Evolutionary conservation across 2,329 filamentous ascomycete genomes (phyloP).

Genomic region (Peltaster fructicola): DNA sequence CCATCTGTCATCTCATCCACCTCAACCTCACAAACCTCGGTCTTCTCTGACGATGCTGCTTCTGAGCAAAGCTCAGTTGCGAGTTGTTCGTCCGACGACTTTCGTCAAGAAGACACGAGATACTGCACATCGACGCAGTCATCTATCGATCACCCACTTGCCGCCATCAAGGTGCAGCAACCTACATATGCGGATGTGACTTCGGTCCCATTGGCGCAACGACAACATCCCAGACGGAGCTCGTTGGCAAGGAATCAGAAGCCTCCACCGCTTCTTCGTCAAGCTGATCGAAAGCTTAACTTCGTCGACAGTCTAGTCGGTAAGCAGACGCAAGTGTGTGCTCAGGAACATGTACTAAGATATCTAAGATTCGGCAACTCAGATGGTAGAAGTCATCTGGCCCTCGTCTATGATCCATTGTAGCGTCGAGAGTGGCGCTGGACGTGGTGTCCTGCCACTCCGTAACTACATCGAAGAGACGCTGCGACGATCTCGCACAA

Average conservation of each 20-base stretch:
- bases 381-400: conserved; percentile 97
- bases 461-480: conserved; percentile 97
- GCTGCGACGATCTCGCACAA: conserved; percentile 79
- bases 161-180: conserved; percentile 11
- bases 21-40: conserved; percentile 57
- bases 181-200: conserved; percentile 20
- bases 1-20: conserved; percentile 56
- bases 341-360: conserved; percentile 4
- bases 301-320: conserved; percentile 96
- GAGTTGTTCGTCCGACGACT: conserved; percentile 40
- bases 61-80: conserved; percentile 35
- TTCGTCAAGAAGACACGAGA: conserved; percentile 22
- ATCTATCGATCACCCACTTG: conserved; percentile 1
- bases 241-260: conserved; percentile 39
- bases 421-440: conserved; percentile 46
- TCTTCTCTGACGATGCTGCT: conserved; percentile 52
- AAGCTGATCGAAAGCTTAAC: conserved; percentile 80
- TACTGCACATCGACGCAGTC: conserved; percentile 10
- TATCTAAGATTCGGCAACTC: conserved; percentile 72
- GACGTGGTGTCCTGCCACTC: conserved; percentile 67
- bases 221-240: conserved; percentile 43
- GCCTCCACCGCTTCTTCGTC: conserved; percentile 63
- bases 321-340: conserved; percentile 38
- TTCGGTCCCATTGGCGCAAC: conserved; percentile 41
- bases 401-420: conserved; percentile 69